Percentiles rank a stretch among this genome's conserved stretches.
phyloP scores from a whole-genome alignment of 2,329 filamentous ascomycete genomes.

The Chalara sp. region DNA sequence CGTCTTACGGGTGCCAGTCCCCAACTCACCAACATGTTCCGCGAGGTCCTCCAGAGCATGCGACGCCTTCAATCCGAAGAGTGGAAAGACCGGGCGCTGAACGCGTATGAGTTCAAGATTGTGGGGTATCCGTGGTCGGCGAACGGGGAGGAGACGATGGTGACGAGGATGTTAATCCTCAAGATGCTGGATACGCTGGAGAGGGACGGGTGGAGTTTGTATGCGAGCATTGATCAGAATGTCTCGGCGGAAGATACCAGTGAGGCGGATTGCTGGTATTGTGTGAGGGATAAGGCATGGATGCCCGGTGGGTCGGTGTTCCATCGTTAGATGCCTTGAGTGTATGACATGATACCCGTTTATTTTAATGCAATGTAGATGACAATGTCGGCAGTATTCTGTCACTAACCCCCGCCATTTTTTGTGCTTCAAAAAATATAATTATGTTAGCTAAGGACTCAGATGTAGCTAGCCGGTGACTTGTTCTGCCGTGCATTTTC shows the following conservation, averaged over 20 bases:
- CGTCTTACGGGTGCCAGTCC: slow-evolving; percentile 27
- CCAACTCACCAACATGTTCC: slow-evolving; percentile 15
- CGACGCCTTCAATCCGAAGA: slow-evolving; percentile 14
- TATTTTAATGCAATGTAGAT: no score
- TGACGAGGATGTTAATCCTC: slow-evolving; percentile 28
- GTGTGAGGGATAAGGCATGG: slow-evolving; percentile 17
- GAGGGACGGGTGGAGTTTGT: slow-evolving; percentile 31
- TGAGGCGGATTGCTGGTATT: slow-evolving; percentile 22
- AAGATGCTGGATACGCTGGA: slow-evolving; percentile 29
- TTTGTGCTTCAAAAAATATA: no score
- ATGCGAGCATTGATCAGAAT: slow-evolving; percentile 32
- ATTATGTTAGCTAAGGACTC: no score
- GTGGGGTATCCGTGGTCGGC: slow-evolving; percentile 28
- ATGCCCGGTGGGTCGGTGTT: slow-evolving; percentile 17
- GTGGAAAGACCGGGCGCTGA: slow-evolving; percentile 17
- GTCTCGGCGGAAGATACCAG: slow-evolving; percentile 13
- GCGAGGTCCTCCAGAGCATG: slow-evolving; percentile 11
- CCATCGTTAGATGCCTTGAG: slow-evolving; percentile 9
- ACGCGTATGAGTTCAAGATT: slow-evolving; percentile 28
- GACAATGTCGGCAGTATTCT: no score
- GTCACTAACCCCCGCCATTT: no score
- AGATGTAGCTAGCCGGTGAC: no score
- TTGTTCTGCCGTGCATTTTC: no score
- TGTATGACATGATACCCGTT: no score
- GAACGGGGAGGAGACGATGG: slow-evolving; percentile 29